Base-by-base conservation (phyloP, 2,329 filamentous ascomycete species). In the Coccinonectria pachysandricola region DNA sequence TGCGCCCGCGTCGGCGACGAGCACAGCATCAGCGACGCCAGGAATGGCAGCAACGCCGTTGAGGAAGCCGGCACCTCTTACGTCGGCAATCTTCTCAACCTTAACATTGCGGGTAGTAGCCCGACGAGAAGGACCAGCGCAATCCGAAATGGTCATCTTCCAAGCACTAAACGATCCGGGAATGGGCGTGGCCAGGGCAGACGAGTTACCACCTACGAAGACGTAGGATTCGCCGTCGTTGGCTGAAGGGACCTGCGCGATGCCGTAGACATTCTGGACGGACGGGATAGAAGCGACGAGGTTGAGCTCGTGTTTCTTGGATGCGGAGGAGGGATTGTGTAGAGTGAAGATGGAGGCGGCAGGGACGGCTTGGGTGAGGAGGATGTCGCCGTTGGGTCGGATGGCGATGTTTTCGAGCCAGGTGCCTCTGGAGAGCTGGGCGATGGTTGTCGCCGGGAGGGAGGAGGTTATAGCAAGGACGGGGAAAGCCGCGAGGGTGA, bases 361-460 rank as follows among this genome's bases (percentile, higher is more conserved):
- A 3, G 35, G 39, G 12, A 12, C 22, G 26, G 40, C 15, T 15
- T 36, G 33, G 5, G 37, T 40, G 6, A 23, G 17, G 6, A 42
- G 23, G n/a, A 42, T 14, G 19, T 38, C 35, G 8, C 35, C 33
- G 15, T 36, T 36, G 18, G 35, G 31, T 7, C 39, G 37, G 4
- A 32, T 32, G 4, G 32, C 37, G 9, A 43, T 34, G 23, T 42
- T 42, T 20, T 43, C 39, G 5, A 42, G 28, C 33, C 34, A 43
- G 22, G 32, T 34, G 3, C 34, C 36, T 12, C 16, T 25, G 11
- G 15, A 13, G 18, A 39, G 34, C 17, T 40, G 34, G 12, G 13
- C 29, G 12, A 40, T 17, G 1, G 31, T 30, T 19, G 28, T 32
- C 8, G 23, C 14, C 2, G 37, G 31, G 8, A 34, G 21, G n/a